Conservation (phyloP, 2,329 filamentous ascomycete species). For the Ceratocystis huliohia region DNA sequence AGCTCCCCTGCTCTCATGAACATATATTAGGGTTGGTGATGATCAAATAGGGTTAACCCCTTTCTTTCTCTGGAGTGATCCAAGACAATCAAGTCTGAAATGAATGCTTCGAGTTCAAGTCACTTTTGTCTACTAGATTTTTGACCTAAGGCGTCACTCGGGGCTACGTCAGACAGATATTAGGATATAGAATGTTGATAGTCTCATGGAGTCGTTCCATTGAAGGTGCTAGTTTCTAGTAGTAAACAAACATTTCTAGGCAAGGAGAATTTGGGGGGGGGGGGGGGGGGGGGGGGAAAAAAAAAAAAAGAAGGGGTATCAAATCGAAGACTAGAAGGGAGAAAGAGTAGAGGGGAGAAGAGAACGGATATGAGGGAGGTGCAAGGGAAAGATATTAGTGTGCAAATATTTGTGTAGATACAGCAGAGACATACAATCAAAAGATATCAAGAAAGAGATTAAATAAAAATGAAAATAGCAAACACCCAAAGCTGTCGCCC, state of each 20-base stretch:
- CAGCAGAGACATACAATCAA: neutral
- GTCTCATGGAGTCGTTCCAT: neutral
- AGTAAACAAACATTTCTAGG: neutral
- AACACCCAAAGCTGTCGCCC: neutral
- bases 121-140: no score
- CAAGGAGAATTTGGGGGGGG: neutral
- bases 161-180: no score
- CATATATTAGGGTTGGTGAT: no score
- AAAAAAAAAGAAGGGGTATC: neutral
- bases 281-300: neutral
- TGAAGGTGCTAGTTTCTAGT: neutral
- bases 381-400: neutral
- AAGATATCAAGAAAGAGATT: conserved; percentile 3
- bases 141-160: no score
- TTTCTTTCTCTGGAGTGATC: no score
- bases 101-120: no score
- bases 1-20: no score
- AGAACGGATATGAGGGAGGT: neutral
- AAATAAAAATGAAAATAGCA: neutral
- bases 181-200: no score
- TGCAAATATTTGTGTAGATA: conserved; percentile 5
- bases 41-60: no score
- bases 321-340: neutral
- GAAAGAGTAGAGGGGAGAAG: neutral
- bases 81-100: no score